phyloP scores from a whole-genome alignment of 2,329 filamentous ascomycete genomes.

The Aureobasidium sp. region DNA sequence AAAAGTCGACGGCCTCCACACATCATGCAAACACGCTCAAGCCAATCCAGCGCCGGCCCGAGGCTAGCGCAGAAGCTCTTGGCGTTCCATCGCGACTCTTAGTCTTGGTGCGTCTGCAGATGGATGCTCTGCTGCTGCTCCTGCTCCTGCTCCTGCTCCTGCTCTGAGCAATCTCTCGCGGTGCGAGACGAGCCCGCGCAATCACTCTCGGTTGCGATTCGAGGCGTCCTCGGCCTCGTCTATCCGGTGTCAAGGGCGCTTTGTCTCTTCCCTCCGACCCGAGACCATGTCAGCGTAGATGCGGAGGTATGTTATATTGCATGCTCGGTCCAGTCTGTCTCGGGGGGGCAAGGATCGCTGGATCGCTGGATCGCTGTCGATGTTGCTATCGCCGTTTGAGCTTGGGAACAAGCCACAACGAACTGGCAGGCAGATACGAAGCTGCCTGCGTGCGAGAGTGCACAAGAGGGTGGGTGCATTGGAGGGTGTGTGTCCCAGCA shows the following conservation, averaged over 20 bases:
- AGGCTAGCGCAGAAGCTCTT: constrained; percentile 7
- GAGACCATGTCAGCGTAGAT: constrained; percentile 6
- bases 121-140: neutral
- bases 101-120: neutral
- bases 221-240: constrained; percentile 13
- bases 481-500: constrained; percentile 6
- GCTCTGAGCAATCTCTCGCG: constrained; percentile 5
- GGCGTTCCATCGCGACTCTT: neutral
- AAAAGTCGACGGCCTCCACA: constrained; percentile 1
- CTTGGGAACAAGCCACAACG: constrained; percentile 11
- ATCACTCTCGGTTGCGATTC: neutral
- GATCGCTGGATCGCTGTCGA: neutral
- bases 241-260: constrained; percentile 12
- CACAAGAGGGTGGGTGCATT: neutral
- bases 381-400: constrained; percentile 14
- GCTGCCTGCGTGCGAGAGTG: constrained; percentile 3
- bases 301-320: constrained; percentile 5
- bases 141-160: neutral
- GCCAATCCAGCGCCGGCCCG: constrained; percentile 10
- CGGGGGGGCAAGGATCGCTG: constrained; percentile 9
- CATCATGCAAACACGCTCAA: constrained; percentile 14
- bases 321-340: constrained; percentile 4
- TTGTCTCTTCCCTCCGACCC: constrained; percentile 6
- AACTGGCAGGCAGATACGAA: constrained; percentile 12
- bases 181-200: neutral